Base-by-base conservation (phyloP, 352 stramenopile genomes). In the Phytopythium litorale region DNA sequence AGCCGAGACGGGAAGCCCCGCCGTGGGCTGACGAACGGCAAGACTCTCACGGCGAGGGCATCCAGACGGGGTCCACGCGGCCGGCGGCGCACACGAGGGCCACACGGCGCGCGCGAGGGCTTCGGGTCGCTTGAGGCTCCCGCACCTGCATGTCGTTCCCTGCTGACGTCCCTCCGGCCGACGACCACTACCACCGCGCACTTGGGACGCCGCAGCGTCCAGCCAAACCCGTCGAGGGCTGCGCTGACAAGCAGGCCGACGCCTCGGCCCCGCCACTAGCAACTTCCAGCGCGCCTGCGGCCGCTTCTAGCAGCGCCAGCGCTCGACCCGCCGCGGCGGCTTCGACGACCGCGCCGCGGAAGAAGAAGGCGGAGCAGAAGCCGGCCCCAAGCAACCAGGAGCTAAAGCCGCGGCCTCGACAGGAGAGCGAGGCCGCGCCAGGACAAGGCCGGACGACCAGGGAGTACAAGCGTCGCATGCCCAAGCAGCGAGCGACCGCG, bases 401-500 rank as follows among this genome's bases (percentile, higher is more conserved):
- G 1, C 18, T 50, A 13, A 23, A 49, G 35, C 35, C 48, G 35
- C 35, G 38, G 35, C 53, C 28, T n/a, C 53, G 30, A 38, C 33
- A 28, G 37, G 35, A 55, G 53, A 49, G 38, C 37, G 53, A 11
- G 33, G 21, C 53, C 35, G 30, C 8, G 18, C 15, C n/a, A 59
- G 38, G 23, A 38, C 3, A 1, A n/a, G 21, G 3, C 4, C 45
- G 21, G 11, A 21, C n/a, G 30, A 48, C 35, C n/a, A 35, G 53
- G 13, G 37, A 49, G 53, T 59, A 59, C 53, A 62, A 56, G 45
- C 57, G 33, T 21, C 57, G 57, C 13, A 75, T 81, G 75, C 75
- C 75, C 62, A 81, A 83, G 60, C 72, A 71, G 48, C 79, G 76
- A 63, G 72, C 75, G n/a, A 71, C 79, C 18, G 61, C 75, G 61